Base-by-base conservation (phyloP, 2,329 filamentous ascomycete genomes). In the Pseudogymnoascus sp. region DNA sequence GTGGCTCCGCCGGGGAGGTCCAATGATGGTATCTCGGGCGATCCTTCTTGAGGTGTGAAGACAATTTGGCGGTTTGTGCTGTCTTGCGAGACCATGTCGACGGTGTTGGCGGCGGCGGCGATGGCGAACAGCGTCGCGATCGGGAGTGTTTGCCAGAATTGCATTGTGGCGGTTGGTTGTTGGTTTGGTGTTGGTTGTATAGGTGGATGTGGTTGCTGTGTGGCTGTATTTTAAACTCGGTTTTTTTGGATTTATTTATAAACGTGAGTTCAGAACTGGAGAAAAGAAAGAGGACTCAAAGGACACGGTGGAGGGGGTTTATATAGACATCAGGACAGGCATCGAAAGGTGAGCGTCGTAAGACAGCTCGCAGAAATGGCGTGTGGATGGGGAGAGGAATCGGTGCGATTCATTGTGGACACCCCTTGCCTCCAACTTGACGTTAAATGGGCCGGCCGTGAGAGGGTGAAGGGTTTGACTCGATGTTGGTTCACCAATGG, bases 31-130 rank as follows among this genome's bases (percentile, higher is more conserved):
- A 73, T 64, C 14, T 25, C 9, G 1, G 64, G 63, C 11, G 63
- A 58, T 22, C 69, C 70, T 1, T 52, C 45, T 39, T 67, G 65
- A 12, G 66, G 35, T 23, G 71, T 71, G 69, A 73, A 73, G 67
- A 65, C 28, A 41, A 74, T 66, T 63, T 70, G 72, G 45, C 72
- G 71, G 63, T 73, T 71, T 35, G 73, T 75, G 63, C 73, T 68
- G 71, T 87, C 85, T 60, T 84, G 80, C 67, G 82, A 85, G 73
- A 80, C 69, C 75, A 87, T 86, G 67, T 80, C 83, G 69, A 87
- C 74, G 36, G 74, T 74, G 73, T 79, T 81, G 63, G 80, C 81
- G 62, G 71, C 71, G 68, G 72, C 78, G 60, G 77, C 67, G 64
- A 77, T 72, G 63, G 77, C 77, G 66, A 79, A 76, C 65, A 76